Conservation (phyloP, 2,329 filamentous ascomycete species). For the Xylaria sp. region DNA sequence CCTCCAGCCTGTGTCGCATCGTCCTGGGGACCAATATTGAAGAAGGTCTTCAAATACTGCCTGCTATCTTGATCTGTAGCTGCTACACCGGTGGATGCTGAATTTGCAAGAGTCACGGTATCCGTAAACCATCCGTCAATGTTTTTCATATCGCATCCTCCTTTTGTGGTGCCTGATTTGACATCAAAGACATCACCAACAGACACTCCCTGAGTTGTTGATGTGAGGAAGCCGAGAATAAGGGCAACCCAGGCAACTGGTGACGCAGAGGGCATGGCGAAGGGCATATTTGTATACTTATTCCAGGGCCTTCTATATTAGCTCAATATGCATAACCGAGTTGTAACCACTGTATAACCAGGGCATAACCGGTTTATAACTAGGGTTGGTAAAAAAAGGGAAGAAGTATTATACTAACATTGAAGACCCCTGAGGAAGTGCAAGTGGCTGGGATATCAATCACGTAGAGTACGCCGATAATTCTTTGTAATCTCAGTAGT, state of each 20-base stretch:
- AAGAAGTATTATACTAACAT: too few species aligned
- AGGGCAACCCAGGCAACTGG: not conserved
- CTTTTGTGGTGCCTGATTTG: constrained; percentile 12
- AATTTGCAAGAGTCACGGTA: constrained; percentile 9
- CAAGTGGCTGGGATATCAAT: too few species aligned
- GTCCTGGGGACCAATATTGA: constrained; percentile 11
- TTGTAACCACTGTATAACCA: too few species aligned
- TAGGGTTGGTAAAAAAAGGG: too few species aligned
- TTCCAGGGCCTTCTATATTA: not conserved
- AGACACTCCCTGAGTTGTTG: not conserved
- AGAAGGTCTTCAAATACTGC: constrained; percentile 21
- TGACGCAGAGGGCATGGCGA: not conserved
- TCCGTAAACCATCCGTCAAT: constrained; percentile 19
- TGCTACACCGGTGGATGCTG: constrained; percentile 9
- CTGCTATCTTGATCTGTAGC: constrained; percentile 18
- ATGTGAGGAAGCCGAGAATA: not conserved
- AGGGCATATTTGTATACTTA: not conserved
- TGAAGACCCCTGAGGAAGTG: too few species aligned
- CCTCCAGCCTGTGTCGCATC: constrained; percentile 14
- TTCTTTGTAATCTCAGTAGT: too few species aligned
- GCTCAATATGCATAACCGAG: not conserved
- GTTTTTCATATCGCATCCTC: constrained; percentile 18
- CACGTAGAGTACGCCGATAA: too few species aligned
- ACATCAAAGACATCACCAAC: constrained; percentile 16
- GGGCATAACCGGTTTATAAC: too few species aligned